Percentiles rank a stretch among this genome's conserved stretches.
Evolutionary conservation across 2,329 filamentous ascomycete species (phyloP).

Genomic region (Stromatinia cepivora): DNA sequence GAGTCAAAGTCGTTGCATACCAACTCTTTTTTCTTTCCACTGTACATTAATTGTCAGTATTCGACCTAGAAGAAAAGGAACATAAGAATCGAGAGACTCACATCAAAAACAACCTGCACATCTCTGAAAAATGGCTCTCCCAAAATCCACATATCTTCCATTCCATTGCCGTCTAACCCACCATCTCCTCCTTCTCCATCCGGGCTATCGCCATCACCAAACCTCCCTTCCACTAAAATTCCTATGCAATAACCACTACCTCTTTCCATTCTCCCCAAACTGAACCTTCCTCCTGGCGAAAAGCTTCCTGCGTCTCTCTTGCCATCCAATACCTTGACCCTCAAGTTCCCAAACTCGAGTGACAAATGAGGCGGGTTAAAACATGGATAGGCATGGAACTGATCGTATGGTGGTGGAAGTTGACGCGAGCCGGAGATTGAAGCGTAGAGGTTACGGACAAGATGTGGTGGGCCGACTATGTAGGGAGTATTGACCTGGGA

Average conservation of each 20-base stretch:
- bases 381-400: slow-evolving; percentile 33
- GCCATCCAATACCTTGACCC: slow-evolving; percentile 28
- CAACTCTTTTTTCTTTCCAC: slow-evolving; percentile 23
- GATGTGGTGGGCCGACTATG: slow-evolving; percentile 31
- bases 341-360: slow-evolving; percentile 30
- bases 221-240: slow-evolving; percentile 31
- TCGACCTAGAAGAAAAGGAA: accelerated
- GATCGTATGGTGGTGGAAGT: slow-evolving; percentile 29
- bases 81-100: slow-evolving; percentile 17
- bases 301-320: slow-evolving; percentile 26
- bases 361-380: slow-evolving; percentile 31
- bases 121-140: slow-evolving; percentile 36
- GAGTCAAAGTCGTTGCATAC: slow-evolving; percentile 19
- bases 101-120: slow-evolving; percentile 34
- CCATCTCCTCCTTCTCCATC: slow-evolving; percentile 2
- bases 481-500: slow-evolving; percentile 33
- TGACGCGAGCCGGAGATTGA: slow-evolving; percentile 29
- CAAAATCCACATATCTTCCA: slow-evolving; percentile 32
- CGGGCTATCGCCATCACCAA: slow-evolving; percentile 5
- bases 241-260: slow-evolving; percentile 34
- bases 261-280: slow-evolving; percentile 27
- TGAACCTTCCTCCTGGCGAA: slow-evolving; percentile 31
- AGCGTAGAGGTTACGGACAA: slow-evolving; percentile 30
- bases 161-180: slow-evolving; percentile 23
- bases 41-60: neutral